Evolutionary conservation across 1,284 basidiomycete species (phyloP).

Genomic region (Trichosporon sp.): DNA sequence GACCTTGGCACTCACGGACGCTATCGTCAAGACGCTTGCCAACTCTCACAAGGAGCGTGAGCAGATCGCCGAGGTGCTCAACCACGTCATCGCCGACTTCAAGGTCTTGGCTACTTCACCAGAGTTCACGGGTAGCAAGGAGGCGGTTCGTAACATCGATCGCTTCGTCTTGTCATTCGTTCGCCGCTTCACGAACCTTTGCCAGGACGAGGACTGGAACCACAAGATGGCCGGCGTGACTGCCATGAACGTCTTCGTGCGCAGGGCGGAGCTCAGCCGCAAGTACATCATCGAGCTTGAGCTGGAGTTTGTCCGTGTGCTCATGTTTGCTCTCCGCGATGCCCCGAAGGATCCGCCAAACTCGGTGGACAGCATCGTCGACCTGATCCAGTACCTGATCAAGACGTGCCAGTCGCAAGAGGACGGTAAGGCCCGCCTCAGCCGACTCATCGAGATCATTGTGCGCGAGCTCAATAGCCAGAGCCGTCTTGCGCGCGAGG

Average conservation of each 20-base stretch:
- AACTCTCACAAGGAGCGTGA: slow-evolving; percentile 60
- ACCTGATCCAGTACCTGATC: slow-evolving; percentile 72
- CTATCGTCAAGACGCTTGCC: slow-evolving; percentile 71
- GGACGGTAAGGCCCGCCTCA: slow-evolving; percentile 46
- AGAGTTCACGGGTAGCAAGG: slow-evolving; percentile 49
- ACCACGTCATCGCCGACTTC: slow-evolving; percentile 63
- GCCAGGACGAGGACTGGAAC: slow-evolving; percentile 81
- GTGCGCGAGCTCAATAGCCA: slow-evolving; percentile 85
- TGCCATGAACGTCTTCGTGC: slow-evolving; percentile 73
- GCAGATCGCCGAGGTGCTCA: slow-evolving; percentile 59
- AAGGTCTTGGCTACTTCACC: slow-evolving; percentile 53
- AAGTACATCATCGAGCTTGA: slow-evolving; percentile 85
- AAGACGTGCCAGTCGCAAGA: slow-evolving; percentile 58
- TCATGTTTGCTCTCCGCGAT: slow-evolving; percentile 92
- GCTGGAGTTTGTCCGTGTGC: slow-evolving; percentile 81
- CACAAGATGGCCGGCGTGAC: slow-evolving; percentile 79
- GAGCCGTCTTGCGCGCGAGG: slow-evolving; percentile 77
- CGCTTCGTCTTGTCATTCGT: slow-evolving; percentile 68
- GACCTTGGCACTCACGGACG: slow-evolving; percentile 53
- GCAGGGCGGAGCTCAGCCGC: slow-evolving; percentile 63
- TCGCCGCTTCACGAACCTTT: slow-evolving; percentile 71
- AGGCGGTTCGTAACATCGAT: slow-evolving; percentile 52
- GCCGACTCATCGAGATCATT: slow-evolving; percentile 70
- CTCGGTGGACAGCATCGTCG: slow-evolving; percentile 72
- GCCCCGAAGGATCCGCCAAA: slow-evolving; percentile 84